Evolutionary conservation across 1,284 basidiomycete genomes (phyloP), one percentile per base, ranked within the genome.

Genomic region (Caloboletus firmus): DNA sequence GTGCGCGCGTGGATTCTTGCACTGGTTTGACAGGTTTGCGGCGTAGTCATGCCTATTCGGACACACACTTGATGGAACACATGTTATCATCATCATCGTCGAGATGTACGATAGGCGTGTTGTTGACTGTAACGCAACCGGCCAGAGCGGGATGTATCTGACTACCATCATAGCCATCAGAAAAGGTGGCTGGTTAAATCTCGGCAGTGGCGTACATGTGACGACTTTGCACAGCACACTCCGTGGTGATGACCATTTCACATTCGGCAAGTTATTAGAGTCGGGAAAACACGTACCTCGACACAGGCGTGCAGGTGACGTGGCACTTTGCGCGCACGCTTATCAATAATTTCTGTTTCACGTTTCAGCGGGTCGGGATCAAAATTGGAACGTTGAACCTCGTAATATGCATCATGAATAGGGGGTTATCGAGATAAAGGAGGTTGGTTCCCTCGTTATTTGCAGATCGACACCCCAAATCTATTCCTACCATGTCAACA

Each of bases 1-100:
- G 57, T 78, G 79, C 17, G 81, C 82, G 1, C 66, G 74, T 9
- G 74, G 76, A 34, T 74, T 82, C 37, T 63, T 76, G 22, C 60
- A 61, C 4, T 83, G 81, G 80, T 83, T 83, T 60, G 63, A 72
- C 37, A 70, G 77, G 45, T 83, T 81, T 53, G 62, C 60, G 2
- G 54, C 47, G 22, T 60, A 60, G 46, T 40, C 28, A 31, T 42
- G 22, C 34, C 40, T n/a, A 12, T 22, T 45, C 17, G 31, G 46
- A 46, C 39, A 26, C 20, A 15, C 8, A 11, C 31, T 34, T 17
- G 10, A 43, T 43, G 39, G 11, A 36, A 15, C 32, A 20, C 42
- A 8, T 47, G 10, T 47, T 28, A n/a, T 45, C 41, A 20, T 28
- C 44, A 12, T 34, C 43, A 26, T 26, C 18, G 31, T 26, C 12